Conservation (phyloP, 768 basidiomycete genomes). For the Auricularia sp. region DNA sequence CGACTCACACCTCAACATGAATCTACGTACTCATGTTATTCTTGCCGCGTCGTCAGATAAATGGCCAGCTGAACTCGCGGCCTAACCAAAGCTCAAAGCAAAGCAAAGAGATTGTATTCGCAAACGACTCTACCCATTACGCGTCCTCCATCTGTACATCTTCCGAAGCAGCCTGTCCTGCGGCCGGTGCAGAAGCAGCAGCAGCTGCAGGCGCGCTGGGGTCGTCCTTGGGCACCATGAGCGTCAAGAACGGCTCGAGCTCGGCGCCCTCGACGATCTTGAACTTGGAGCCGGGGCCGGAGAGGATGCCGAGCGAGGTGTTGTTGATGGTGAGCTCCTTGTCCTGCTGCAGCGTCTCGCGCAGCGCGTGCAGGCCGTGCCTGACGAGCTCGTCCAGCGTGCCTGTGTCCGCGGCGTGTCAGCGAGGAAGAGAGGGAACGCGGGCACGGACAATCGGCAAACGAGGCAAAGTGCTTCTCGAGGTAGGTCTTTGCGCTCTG, state of each 20-base stretch:
- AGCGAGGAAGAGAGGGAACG: background rate
- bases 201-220: slow-evolving; percentile 14
- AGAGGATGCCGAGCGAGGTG: slow-evolving; percentile 86
- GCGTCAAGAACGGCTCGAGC: slow-evolving; percentile 63
- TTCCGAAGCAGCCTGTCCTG: slow-evolving; percentile 35
- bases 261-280: slow-evolving; percentile 79
- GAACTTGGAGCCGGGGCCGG: slow-evolving; percentile 62
- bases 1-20: too few species aligned
- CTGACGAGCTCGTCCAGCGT: slow-evolving; percentile 78
- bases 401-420: slow-evolving; percentile 32
- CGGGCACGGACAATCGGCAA: slow-evolving; percentile 61
- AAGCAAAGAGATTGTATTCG: too few species aligned
- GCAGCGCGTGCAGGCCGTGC: slow-evolving; percentile 89
- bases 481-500: slow-evolving; percentile 98
- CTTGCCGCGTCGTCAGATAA: too few species aligned
- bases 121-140: too few species aligned
- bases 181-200: slow-evolving; percentile 26
- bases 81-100: too few species aligned
- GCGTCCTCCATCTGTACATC: slow-evolving; percentile 77
- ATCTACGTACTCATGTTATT: too few species aligned
- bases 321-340: slow-evolving; percentile 90
- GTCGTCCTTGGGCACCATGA: slow-evolving; percentile 63
- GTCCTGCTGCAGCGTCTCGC: slow-evolving; percentile 96
- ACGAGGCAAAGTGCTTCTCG: slow-evolving; percentile 86
- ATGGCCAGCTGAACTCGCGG: too few species aligned